Evolutionary conservation across 2,329 filamentous ascomycete species (phyloP).

Genomic region (Xylariaceae sp.): DNA sequence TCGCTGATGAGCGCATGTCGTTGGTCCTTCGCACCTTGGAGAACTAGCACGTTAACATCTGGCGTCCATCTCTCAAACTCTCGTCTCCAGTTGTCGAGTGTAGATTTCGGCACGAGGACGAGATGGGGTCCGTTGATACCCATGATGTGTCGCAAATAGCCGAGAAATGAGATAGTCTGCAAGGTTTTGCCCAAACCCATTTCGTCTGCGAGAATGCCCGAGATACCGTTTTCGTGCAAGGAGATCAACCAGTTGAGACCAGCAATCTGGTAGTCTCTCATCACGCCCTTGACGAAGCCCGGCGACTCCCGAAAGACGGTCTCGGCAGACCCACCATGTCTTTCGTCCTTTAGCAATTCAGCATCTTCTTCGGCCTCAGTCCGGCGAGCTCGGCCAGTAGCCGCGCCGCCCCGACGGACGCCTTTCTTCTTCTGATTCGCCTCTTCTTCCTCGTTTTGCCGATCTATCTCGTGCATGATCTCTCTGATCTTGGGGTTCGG

Average conservation of each 20-base stretch:
- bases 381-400: conserved; percentile 70
- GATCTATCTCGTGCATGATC: conserved; percentile 90
- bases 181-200: conserved; percentile 98
- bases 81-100: conserved; percentile 95
- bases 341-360: conserved; percentile 81
- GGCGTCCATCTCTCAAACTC: conserved; percentile 94
- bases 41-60: conserved; percentile 86
- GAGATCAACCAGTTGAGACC: conserved; percentile 98
- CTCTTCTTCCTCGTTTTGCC: conserved; percentile 74
- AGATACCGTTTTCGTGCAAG: conserved; percentile 97
- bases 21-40: conserved; percentile 94
- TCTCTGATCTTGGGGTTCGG: conserved; percentile 92
- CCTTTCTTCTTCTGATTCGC: conserved; percentile 66
- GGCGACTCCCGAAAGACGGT: conserved; percentile 94
- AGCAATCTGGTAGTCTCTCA: conserved; percentile 95
- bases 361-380: conserved; percentile 98
- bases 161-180: conserved; percentile 94
- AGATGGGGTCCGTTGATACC: conserved; percentile 88
- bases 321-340: conserved; percentile 76
- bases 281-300: conserved; percentile 76
- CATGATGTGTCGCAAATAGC: conserved; percentile 86
- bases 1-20: conserved; percentile 83
- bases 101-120: conserved; percentile 91
- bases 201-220: conserved; percentile 93
- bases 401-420: conserved; percentile 77